Evolutionary conservation across 805 yeast species (phyloP), one percentile per base, ranked within the genome.

Genomic region (Cephaloascus albidus): DNA sequence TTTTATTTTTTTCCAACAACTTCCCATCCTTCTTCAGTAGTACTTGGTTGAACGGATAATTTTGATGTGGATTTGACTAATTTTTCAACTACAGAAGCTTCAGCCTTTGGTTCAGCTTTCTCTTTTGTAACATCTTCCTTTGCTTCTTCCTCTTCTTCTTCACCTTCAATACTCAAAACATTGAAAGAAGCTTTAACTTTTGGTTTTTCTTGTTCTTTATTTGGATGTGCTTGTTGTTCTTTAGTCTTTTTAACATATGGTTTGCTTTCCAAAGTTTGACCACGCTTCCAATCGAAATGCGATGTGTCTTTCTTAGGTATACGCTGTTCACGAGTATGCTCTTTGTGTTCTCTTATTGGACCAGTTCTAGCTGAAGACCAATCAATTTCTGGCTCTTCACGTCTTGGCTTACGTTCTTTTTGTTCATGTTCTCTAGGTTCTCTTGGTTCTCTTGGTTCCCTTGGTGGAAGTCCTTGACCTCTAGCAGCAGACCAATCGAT

Each of bases 401-500:
- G n/a, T 58, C 68, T 63, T 47, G 58, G 63, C 46, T 51, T 51
- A 39, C 53, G 45, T 39, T 43, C 56, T 48, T 57, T 17, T 37
- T 52, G 43, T 54, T 64, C 46, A n/a, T n/a, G 40, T 14, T 43
- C 38, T 44, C 53, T 48, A 37, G 50, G 51, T 38, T 49, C 58
- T 65, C 48, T 65, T 72, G 50, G 45, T 33, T 49, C 58, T 44
- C 46, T 45, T 39, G 30, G 48, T 50, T 68, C 74, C 51, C 66
- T 58, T 35, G 66, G 55, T 37, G 65, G 64, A 40, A 57, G 54
- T 10, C 53, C 50, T 38, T 49, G 65, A 26, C 64, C 62, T 53
- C 77, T 63, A 36, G 70, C 76, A 8, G 66, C 45, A 39, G 70
- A 63, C 78, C 86, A 79, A 58, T 82, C 86, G 39, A 78, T 60